These are phyloP conservation scores for Rhododendron williamsianum DNA, from an alignment of 148 eudicot species.

Conservation along the genomic window DNA sequence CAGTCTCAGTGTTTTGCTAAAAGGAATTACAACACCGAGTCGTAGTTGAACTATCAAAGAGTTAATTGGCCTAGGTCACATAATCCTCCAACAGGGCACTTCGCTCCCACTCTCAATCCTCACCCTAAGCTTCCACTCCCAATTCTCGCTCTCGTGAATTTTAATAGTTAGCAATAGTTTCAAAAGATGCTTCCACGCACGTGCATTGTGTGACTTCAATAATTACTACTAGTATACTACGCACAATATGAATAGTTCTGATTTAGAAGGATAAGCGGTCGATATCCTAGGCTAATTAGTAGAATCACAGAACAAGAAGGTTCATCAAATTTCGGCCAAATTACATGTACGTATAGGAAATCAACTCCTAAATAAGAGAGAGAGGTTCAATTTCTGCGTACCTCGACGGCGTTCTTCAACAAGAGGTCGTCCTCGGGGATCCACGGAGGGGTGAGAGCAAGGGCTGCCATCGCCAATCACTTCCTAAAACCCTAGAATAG, in stretches of 20 bases:
- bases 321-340: background rate
- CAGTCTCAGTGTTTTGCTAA: background rate
- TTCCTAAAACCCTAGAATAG: slow-evolving; percentile 5
- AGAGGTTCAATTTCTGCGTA: slow-evolving; percentile 11
- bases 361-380: background rate
- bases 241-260: too few relatives aligned
- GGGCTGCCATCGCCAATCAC: slow-evolving; percentile 39
- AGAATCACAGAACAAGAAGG: background rate
- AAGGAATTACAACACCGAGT: background rate
- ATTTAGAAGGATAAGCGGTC: background rate
- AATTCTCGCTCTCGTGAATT: background rate
- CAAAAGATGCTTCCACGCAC: background rate
- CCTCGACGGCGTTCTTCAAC: slow-evolving; percentile 69
- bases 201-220: background rate
- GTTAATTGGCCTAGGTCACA: background rate
- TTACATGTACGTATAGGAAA: background rate
- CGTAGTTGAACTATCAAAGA: background rate
- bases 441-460: slow-evolving; percentile 45
- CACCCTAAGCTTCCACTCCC: background rate
- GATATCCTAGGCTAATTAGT: background rate
- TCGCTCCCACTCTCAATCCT: background rate
- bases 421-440: slow-evolving; percentile 64
- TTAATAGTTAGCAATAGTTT: background rate
- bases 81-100: background rate
- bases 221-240: background rate